Evolutionary conservation across 805 yeast genomes (phyloP).

Genomic region (Huiozyma sinensis): DNA sequence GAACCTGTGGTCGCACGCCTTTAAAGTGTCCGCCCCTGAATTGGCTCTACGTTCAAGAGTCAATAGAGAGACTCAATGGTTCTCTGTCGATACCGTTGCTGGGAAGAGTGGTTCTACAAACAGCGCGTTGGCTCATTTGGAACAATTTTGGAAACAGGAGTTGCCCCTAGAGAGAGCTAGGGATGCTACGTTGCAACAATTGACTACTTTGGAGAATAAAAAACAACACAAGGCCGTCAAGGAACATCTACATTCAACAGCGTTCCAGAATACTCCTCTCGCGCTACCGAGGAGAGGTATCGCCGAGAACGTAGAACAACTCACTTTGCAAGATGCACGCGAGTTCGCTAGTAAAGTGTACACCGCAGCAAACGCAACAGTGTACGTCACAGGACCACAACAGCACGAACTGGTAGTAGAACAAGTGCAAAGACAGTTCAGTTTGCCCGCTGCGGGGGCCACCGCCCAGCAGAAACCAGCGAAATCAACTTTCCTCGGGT

Average conservation of each 20-base stretch:
- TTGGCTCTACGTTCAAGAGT: constrained; percentile 13
- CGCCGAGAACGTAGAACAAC: constrained; percentile 46
- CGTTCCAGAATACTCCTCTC: constrained; percentile 77
- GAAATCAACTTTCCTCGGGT: constrained; percentile 65
- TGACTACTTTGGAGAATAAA: constrained; percentile 41
- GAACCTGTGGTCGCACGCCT: constrained; percentile 38
- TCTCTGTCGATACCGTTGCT: constrained; percentile 27
- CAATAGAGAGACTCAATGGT: constrained; percentile 14
- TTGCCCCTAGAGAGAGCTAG: neutral
- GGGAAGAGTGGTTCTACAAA: neutral
- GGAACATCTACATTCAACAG: constrained; percentile 73
- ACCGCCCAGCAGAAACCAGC: constrained; percentile 32
- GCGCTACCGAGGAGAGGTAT: constrained; percentile 73
- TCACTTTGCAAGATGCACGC: constrained; percentile 48
- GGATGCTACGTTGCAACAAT: constrained; percentile 35
- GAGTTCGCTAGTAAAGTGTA: constrained; percentile 47
- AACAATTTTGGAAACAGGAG: constrained; percentile 28
- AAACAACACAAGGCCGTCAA: constrained; percentile 46
- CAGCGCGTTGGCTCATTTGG: too few species aligned
- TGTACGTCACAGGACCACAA: constrained; percentile 60
- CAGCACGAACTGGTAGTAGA: constrained; percentile 61
- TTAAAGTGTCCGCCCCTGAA: neutral
- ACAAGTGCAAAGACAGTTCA: constrained; percentile 43
- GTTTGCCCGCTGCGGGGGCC: constrained; percentile 29
- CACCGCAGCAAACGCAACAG: constrained; percentile 53